These are phyloP conservation scores for Sclerotinia glacialis DNA, from an alignment of 2,329 filamentous ascomycete species.

Conservation along the genomic window DNA sequence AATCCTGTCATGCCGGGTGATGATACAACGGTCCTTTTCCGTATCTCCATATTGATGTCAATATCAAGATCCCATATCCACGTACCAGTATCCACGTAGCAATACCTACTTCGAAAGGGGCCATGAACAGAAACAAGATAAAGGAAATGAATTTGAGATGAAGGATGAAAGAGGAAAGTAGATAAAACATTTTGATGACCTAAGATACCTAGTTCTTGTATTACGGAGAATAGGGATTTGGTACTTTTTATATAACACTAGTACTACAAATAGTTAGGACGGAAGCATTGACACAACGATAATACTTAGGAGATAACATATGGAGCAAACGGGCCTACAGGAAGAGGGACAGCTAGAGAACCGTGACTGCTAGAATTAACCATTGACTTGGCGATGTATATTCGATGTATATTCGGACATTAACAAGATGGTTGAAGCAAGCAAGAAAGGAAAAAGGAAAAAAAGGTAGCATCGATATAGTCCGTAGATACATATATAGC, in stretches of 20 bases:
- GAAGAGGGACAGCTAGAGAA: slow-evolving; percentile 13
- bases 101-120: slow-evolving; percentile 10
- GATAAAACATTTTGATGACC: slow-evolving; percentile 2
- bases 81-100: slow-evolving; percentile 4
- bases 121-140: not conserved
- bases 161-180: slow-evolving; percentile 11
- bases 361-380: not conserved
- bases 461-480: not conserved
- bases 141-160: slow-evolving; percentile 7
- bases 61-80: not conserved
- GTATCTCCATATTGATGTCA: not conserved
- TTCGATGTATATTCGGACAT: not conserved
- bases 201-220: not conserved
- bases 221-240: not conserved
- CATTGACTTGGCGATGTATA: not conserved
- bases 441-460: not conserved
- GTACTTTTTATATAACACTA: not conserved
- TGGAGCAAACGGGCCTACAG: not conserved
- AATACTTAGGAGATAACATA: slow-evolving; percentile 3
- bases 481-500: not conserved
- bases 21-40: slow-evolving; percentile 1
- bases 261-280: not conserved
- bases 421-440: no score
- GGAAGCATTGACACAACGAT: slow-evolving; percentile 13
- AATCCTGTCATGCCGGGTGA: not conserved